Percentiles rank a stretch among this genome's conserved stretches.
These are phyloP conservation scores for Tympanopsis confertula DNA, from an alignment of 2,329 filamentous ascomycete genomes.

Conservation along the genomic window DNA sequence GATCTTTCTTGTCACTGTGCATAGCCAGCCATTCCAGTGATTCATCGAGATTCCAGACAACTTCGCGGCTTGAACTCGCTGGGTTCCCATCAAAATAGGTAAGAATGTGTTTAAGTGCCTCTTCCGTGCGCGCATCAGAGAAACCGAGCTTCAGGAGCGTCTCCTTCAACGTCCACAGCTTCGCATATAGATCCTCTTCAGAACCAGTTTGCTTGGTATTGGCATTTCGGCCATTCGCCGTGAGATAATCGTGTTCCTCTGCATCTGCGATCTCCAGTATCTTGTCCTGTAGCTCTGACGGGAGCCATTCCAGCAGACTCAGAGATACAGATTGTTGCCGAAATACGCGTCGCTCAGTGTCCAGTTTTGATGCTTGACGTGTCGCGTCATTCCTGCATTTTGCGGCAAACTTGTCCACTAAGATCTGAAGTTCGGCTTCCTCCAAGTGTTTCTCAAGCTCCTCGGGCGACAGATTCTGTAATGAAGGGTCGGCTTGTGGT, in stretches of 20 bases:
- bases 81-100: slow-evolving; percentile 51
- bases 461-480: slow-evolving; percentile 55
- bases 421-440: slow-evolving; percentile 74
- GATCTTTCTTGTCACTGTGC: slow-evolving; percentile 49
- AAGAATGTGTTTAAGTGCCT: slow-evolving; percentile 55
- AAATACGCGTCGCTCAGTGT: slow-evolving; percentile 75
- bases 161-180: slow-evolving; percentile 75
- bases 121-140: slow-evolving; percentile 45
- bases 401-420: slow-evolving; percentile 72
- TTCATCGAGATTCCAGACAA: slow-evolving; percentile 77
- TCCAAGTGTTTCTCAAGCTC: slow-evolving; percentile 84
- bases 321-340: slow-evolving; percentile 60
- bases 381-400: slow-evolving; percentile 71
- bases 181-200: slow-evolving; percentile 69
- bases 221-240: slow-evolving; percentile 29
- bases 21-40: slow-evolving; percentile 83
- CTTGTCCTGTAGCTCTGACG: slow-evolving; percentile 65
- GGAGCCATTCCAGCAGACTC: slow-evolving; percentile 67
- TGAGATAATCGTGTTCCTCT: slow-evolving; percentile 54
- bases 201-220: slow-evolving; percentile 39
- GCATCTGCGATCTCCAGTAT: slow-evolving; percentile 63
- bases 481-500: slow-evolving; percentile 5
- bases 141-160: slow-evolving; percentile 62
- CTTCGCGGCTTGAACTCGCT: slow-evolving; percentile 43
- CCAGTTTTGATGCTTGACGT: slow-evolving; percentile 65